Evolutionary conservation across 2,329 filamentous ascomycete genomes (phyloP).

Genomic region (Sarocladiaceae sp.): DNA sequence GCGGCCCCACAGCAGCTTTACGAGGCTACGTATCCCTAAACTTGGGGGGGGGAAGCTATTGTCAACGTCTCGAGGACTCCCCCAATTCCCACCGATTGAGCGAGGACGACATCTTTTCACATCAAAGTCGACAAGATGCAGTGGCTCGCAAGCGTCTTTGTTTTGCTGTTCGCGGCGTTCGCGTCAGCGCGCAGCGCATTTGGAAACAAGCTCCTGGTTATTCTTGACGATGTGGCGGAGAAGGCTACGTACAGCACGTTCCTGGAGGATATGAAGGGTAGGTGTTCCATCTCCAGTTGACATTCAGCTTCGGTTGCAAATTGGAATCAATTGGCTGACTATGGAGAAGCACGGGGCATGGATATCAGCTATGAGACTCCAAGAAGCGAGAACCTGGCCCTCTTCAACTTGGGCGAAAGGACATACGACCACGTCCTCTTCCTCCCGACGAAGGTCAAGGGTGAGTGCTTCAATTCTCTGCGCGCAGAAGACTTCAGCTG

Average conservation of each 20-base stretch:
- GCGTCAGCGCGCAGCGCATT: constrained; percentile 72
- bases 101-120: neutral
- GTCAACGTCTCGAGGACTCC: neutral
- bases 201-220: constrained; percentile 74
- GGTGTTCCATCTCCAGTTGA: constrained; percentile 16
- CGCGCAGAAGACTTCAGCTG: constrained; percentile 1
- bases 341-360: constrained; percentile 67
- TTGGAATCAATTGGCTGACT: constrained; percentile 15
- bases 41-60: constrained; percentile 12
- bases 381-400: constrained; percentile 66
- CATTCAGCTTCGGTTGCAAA: constrained; percentile 10
- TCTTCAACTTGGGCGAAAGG: constrained; percentile 83
- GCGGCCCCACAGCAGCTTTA: constrained; percentile 14
- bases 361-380: constrained; percentile 75
- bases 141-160: constrained; percentile 64
- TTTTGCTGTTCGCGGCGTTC: constrained; percentile 59
- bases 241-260: constrained; percentile 81
- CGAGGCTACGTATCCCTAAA: constrained; percentile 33
- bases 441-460: constrained; percentile 86
- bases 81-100: neutral
- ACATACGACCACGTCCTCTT: constrained; percentile 88
- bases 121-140: constrained; percentile 47
- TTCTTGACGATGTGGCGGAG: constrained; percentile 76
- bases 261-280: constrained; percentile 65
- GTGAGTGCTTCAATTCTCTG: constrained; percentile 33